Evolutionary conservation across 176 grass and related monocot genomes (phyloP), one percentile per base, ranked within the genome.

Genomic region (Musa troglodytarum): DNA sequence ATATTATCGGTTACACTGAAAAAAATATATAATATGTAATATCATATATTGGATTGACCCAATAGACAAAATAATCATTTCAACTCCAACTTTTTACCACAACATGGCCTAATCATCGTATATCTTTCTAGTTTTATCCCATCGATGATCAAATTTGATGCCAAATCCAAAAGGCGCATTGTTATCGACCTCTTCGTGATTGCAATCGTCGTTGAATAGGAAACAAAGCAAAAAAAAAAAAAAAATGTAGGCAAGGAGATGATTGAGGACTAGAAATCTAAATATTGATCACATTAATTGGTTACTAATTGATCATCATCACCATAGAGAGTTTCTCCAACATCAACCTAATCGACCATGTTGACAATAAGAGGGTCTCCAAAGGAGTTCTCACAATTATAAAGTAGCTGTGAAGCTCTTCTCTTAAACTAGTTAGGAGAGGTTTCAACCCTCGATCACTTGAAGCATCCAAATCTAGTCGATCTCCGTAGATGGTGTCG

Each of bases 401-500:
- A 52, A 53, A 9, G 50, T 22, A 49, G 70, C 20, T n/a, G 70
- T 73, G 22, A 73, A 73, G 70, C 49, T 52, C 70, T 54, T 73
- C n/a, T 26, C 51, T 1, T 50, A 53, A 19, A 29, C 23, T 26
- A 1, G 25, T 26, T 0, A 26, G 1, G 25, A 26, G 25, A 73
- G 21, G 51, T 73, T 1, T 73, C 70, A n/a, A 73, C 50, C 50
- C 51, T 54, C 17, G 34, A 49, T 50, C 50, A 20, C 1, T 50
- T 73, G 12, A 73, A 73, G 51, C 70, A 73, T 50, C 70, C 20
- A 1, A 73, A 73, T 50, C 70, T 73, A 17, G 50, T 73, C 21
- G 51, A 20, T n/a, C 70, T 73, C 51, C 50, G 21, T 43, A 50
- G 70, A 10, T 73, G 70, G 70, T 73, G 70, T 17, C 70, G 11